Conservation (phyloP, 352 stramenopile species). For the Globisporangium sylvaticum region DNA sequence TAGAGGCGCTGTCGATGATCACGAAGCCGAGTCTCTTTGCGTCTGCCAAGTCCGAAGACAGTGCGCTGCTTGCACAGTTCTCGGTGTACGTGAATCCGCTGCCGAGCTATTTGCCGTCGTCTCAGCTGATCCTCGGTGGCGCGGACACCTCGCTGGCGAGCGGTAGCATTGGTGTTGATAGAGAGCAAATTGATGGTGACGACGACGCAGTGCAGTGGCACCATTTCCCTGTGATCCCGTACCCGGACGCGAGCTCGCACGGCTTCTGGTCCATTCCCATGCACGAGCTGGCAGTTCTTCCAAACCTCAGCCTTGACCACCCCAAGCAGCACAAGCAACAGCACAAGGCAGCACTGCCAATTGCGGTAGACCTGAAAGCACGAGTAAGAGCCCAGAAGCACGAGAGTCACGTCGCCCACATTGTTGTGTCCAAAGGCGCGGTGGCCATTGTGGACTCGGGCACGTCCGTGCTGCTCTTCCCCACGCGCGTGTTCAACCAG, state of each 20-base stretch:
- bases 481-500: constrained; percentile 32
- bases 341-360: not conserved
- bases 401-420: not conserved
- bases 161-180: not conserved
- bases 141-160: constrained; percentile 36
- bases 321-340: not conserved
- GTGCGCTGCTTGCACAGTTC: constrained; percentile 35
- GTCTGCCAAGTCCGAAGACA: constrained; percentile 1
- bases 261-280: constrained; percentile 63
- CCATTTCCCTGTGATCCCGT: constrained; percentile 43
- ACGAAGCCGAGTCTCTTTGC: constrained; percentile 48
- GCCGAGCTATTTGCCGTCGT: constrained; percentile 29
- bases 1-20: constrained; percentile 50
- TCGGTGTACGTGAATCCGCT: constrained; percentile 69
- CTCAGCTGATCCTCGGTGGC: constrained; percentile 60
- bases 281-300: constrained; percentile 26
- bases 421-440: constrained; percentile 10
- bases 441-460: constrained; percentile 64
- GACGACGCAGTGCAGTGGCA: constrained; percentile 28
- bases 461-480: constrained; percentile 61
- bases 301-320: not conserved
- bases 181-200: not conserved
- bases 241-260: constrained; percentile 23
- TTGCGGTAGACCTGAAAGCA: not conserved
- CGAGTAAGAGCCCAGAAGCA: not conserved